These are phyloP conservation scores for Planoprotostelium fungivorum DNA, from an alignment of 78 protist species.

Conservation along the genomic window DNA sequence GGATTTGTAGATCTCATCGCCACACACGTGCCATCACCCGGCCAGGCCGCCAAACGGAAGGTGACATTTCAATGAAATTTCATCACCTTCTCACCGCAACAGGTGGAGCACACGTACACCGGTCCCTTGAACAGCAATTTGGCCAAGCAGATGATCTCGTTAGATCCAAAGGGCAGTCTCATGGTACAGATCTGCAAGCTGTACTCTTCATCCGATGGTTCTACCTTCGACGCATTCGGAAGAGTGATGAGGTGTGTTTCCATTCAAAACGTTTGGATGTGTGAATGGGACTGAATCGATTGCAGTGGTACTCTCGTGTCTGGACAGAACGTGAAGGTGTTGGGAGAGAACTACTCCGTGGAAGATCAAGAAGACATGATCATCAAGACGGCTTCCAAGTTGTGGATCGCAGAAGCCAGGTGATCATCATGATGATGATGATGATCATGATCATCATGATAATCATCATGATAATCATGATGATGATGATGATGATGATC, in stretches of 20 bases:
- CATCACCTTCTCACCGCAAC: not conserved
- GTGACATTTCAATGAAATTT: slow-evolving; percentile 1
- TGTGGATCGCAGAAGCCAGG: slow-evolving; percentile 71
- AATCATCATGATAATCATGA: not conserved
- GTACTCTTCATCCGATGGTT: slow-evolving; percentile 40
- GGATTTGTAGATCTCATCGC: slow-evolving; percentile 83
- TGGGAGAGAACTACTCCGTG: slow-evolving; percentile 90
- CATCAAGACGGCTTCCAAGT: not conserved
- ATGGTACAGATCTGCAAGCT: slow-evolving; percentile 78
- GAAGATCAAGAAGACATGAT: slow-evolving; percentile 93
- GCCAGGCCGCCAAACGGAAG: slow-evolving; percentile 43
- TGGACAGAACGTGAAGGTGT: slow-evolving; percentile 59
- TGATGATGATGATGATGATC: not conserved
- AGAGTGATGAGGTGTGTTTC: slow-evolving; percentile 15
- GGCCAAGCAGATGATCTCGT: slow-evolving; percentile 58
- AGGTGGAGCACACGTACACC: slow-evolving; percentile 47
- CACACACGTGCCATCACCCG: slow-evolving; percentile 83
- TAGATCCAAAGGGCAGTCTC: slow-evolving; percentile 86
- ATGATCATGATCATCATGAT: not conserved
- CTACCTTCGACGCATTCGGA: slow-evolving; percentile 77
- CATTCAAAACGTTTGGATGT: slow-evolving; percentile 27
- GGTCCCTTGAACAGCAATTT: slow-evolving; percentile 60
- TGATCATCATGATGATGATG: not conserved
- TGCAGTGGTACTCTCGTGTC: slow-evolving; percentile 81
- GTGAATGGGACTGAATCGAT: not conserved